Evolutionary conservation across 1,139 yeast genomes (phyloP).

Genomic region (Candida labiduridarum): DNA sequence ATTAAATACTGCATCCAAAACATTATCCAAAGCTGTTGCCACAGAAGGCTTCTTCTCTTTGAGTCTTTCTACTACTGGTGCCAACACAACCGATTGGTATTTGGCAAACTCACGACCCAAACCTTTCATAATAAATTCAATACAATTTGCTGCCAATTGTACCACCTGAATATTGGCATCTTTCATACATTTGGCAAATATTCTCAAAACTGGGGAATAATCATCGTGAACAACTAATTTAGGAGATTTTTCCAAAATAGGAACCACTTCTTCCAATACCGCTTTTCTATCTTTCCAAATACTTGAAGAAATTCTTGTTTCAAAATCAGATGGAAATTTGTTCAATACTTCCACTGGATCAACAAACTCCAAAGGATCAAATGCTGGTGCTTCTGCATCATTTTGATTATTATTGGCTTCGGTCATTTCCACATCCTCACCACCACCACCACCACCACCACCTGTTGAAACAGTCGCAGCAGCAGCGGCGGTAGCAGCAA

Average conservation of each 20-base stretch:
- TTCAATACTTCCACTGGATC: slow-evolving; percentile 60
- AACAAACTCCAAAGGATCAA: slow-evolving; percentile 42
- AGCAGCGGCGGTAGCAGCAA: slow-evolving; percentile 17
- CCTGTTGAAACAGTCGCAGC: slow-evolving; percentile 16
- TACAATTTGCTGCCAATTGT: slow-evolving; percentile 72
- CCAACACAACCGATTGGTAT: slow-evolving; percentile 57
- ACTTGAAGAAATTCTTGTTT: slow-evolving; percentile 55
- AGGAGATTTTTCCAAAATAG: slow-evolving; percentile 54
- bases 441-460: slow-evolving; percentile 15
- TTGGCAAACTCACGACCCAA: slow-evolving; percentile 53
- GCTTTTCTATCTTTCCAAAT: slow-evolving; percentile 96
- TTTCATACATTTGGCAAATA: slow-evolving; percentile 72
- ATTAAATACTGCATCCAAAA: slow-evolving; percentile 65
- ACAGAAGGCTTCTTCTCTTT: slow-evolving; percentile 87
- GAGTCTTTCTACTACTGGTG: slow-evolving; percentile 75
- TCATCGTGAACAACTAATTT: slow-evolving; percentile 47
- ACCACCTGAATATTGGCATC: slow-evolving; percentile 94
- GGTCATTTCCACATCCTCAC: slow-evolving; percentile 46
- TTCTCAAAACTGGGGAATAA: slow-evolving; percentile 59
- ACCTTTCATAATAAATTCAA: slow-evolving; percentile 67
- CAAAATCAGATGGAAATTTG: slow-evolving; percentile 66
- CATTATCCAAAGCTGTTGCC: slow-evolving; percentile 64
- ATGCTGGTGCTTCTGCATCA: slow-evolving; percentile 14
- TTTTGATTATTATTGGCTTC: slow-evolving; percentile 23
- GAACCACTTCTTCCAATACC: slow-evolving; percentile 68